phyloP scores from a whole-genome alignment of 495 filamentous ascomycete genomes.

The Letharia lupina region DNA sequence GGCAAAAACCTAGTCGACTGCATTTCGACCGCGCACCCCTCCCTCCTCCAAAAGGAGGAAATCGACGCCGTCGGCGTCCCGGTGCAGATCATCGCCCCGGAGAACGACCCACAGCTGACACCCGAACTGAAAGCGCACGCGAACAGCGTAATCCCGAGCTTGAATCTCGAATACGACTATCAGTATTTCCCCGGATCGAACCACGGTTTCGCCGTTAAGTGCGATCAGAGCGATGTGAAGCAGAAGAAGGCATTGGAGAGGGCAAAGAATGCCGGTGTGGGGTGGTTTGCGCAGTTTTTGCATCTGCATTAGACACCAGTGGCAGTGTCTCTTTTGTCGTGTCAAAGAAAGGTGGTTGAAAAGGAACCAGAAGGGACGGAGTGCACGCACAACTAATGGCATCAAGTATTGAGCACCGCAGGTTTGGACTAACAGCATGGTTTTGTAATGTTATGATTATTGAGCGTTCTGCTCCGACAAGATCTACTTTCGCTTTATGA shows the following conservation, averaged over 20 bases:
- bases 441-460: no score
- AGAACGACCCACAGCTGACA: slow-evolving; percentile 41
- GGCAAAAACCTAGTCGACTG: slow-evolving; percentile 44
- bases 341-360: no score
- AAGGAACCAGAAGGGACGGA: no score
- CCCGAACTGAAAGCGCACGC: slow-evolving; percentile 44
- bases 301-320: slow-evolving; percentile 3
- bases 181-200: slow-evolving; percentile 46
- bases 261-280: slow-evolving; percentile 39
- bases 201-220: slow-evolving; percentile 44
- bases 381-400: no score
- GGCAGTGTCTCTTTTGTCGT: no score
- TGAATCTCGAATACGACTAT: slow-evolving; percentile 47
- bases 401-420: no score
- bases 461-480: no score
- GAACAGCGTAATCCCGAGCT: slow-evolving; percentile 35
- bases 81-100: slow-evolving; percentile 50
- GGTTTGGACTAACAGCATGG: no score
- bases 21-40: slow-evolving; percentile 48
- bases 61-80: slow-evolving; percentile 46
- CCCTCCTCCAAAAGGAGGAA: slow-evolving; percentile 39
- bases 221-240: slow-evolving; percentile 34
- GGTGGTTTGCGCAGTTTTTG: slow-evolving; percentile 36
- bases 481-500: no score
- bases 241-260: slow-evolving; percentile 41